phyloP scores from a whole-genome alignment of 2,329 filamentous ascomycete genomes.

The Epichloe baconii region DNA sequence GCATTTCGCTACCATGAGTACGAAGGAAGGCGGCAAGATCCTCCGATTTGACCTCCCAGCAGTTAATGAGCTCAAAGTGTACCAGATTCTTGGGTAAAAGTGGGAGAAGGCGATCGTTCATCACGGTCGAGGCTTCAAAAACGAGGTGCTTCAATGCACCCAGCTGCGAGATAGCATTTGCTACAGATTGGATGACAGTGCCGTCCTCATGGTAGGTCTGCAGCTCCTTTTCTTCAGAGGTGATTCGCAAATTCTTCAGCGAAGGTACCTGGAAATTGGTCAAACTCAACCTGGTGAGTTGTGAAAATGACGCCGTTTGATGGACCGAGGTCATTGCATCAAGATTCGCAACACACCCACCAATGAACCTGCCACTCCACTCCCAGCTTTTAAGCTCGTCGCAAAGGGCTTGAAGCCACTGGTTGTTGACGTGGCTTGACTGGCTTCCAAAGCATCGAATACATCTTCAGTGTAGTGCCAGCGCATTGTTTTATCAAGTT shows the following conservation, averaged over 20 bases:
- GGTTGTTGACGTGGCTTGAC: slow-evolving; percentile 26
- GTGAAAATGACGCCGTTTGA: slow-evolving; percentile 38
- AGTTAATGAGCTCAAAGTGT: slow-evolving; percentile 65
- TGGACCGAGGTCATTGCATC: slow-evolving; percentile 41
- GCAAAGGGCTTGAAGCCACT: slow-evolving; percentile 18
- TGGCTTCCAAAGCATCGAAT: slow-evolving; percentile 47
- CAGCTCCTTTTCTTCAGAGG: slow-evolving; percentile 18
- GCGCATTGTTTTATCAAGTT: slow-evolving; percentile 40
- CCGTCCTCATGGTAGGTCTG: slow-evolving; percentile 26
- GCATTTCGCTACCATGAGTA: slow-evolving; percentile 54
- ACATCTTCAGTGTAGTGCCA: slow-evolving; percentile 59
- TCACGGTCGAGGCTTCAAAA: slow-evolving; percentile 62
- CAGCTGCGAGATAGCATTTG: slow-evolving; percentile 30
- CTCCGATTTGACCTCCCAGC: slow-evolving; percentile 57
- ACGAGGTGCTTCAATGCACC: slow-evolving; percentile 52
- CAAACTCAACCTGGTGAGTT: slow-evolving; percentile 43
- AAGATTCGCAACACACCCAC: slow-evolving; percentile 30
- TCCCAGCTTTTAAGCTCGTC: slow-evolving; percentile 41
- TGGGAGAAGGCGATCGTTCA: slow-evolving; percentile 55
- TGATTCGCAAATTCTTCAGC: slow-evolving; percentile 24
- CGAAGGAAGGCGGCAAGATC: slow-evolving; percentile 52
- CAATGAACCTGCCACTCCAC: slow-evolving; percentile 45
- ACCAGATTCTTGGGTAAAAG: slow-evolving; percentile 53
- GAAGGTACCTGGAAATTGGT: slow-evolving; percentile 51
- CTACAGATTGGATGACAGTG: slow-evolving; percentile 26